Percentiles rank a stretch among this genome's conserved stretches.
These are phyloP conservation scores for Fusarium sp. DNA, from an alignment of 2,329 filamentous ascomycete species.

Conservation along the genomic window DNA sequence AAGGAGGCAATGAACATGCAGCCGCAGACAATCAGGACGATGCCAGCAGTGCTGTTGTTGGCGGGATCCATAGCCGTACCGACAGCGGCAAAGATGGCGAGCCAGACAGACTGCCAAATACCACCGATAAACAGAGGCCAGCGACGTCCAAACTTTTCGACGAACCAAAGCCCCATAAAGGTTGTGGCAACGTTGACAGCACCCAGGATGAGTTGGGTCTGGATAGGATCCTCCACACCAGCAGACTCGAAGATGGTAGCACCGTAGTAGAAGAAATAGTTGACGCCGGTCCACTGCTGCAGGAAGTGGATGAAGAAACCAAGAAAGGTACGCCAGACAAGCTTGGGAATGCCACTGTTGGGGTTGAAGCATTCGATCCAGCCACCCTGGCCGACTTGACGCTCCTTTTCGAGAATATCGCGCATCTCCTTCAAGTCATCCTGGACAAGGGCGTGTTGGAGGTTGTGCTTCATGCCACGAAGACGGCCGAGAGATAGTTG, in stretches of 20 bases:
- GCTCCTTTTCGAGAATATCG: slow-evolving; percentile 57
- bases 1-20: slow-evolving; percentile 80
- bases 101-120: slow-evolving; percentile 72
- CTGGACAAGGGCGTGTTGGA: slow-evolving; percentile 56
- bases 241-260: slow-evolving; percentile 73
- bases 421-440: slow-evolving; percentile 63
- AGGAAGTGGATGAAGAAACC: slow-evolving; percentile 71
- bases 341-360: slow-evolving; percentile 60
- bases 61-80: slow-evolving; percentile 57
- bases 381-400: slow-evolving; percentile 55
- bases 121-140: slow-evolving; percentile 72
- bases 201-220: slow-evolving; percentile 73
- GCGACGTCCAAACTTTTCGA: slow-evolving; percentile 74
- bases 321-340: slow-evolving; percentile 70
- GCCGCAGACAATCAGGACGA: slow-evolving; percentile 75
- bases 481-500: slow-evolving; percentile 62
- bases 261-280: slow-evolving; percentile 73
- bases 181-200: slow-evolving; percentile 75
- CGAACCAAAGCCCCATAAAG: slow-evolving; percentile 72
- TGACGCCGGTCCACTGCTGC: slow-evolving; percentile 72
- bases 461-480: slow-evolving; percentile 59
- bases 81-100: slow-evolving; percentile 70
- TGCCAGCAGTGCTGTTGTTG: slow-evolving; percentile 60
- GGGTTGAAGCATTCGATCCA: slow-evolving; percentile 70
- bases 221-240: slow-evolving; percentile 71